These are phyloP conservation scores for Crotalaria pallida DNA, from an alignment of 306 rosid species.

Conservation along the genomic window DNA sequence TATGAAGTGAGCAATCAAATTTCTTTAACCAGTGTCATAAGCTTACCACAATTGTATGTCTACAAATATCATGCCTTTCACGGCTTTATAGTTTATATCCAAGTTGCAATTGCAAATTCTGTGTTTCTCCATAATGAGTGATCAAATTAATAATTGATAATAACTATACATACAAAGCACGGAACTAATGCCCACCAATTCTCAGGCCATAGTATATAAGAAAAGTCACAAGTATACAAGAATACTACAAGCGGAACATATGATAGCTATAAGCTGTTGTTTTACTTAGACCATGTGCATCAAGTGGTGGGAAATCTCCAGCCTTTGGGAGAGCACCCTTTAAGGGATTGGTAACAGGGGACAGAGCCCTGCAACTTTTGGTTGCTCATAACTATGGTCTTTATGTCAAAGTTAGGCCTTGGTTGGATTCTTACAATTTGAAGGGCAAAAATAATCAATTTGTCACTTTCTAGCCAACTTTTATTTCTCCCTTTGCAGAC, in stretches of 20 bases:
- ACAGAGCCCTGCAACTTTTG: conserved; percentile 99
- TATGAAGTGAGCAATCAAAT: background rate
- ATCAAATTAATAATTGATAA: background rate
- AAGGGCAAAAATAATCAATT: no score
- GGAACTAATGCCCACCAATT: background rate
- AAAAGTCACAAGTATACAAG: conserved; percentile 22
- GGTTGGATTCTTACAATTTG: conserved; percentile 96
- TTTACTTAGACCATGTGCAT: conserved; percentile 92
- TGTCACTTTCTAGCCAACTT: no score
- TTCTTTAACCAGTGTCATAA: background rate
- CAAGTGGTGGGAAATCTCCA: conserved; percentile 81
- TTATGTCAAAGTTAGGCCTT: conserved; percentile 96
- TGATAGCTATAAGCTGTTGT: background rate
- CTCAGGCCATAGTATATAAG: background rate
- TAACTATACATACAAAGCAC: background rate
- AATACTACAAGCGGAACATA: background rate
- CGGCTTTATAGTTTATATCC: background rate
- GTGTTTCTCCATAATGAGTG: conserved; percentile 8
- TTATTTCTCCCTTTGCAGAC: no score
- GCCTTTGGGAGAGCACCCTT: conserved; percentile 93
- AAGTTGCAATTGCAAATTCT: background rate
- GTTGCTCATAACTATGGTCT: conserved; percentile 97
- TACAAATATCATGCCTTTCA: conserved; percentile 4
- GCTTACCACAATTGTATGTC: background rate
- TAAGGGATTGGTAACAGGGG: conserved; percentile 92